Base-by-base conservation (phyloP, 1,139 yeast genomes). In the Saccharomyces hybrid region DNA sequence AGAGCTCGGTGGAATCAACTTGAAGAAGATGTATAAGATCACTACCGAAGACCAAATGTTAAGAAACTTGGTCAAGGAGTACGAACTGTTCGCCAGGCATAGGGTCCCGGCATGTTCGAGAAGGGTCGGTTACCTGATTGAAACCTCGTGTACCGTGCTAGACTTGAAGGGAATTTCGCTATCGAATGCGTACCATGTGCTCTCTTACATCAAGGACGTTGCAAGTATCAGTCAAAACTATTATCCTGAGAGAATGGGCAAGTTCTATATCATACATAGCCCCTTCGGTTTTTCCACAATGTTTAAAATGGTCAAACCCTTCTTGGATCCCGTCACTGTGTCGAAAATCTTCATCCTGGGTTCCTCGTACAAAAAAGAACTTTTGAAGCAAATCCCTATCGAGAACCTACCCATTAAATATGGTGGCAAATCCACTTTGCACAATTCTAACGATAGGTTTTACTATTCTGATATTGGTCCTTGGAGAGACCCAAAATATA, bases 201-300 rank as follows among this genome's bases (percentile, higher is more conserved):
- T 89, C 64, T 79, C 85, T 29, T 91, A 90, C 72, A 95, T 91
- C 55, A 82, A 84, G 68, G 96, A 89, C 71, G 96, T 98, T 28
- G 87, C 96, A 20, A 76, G 80, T 64, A 88, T 91, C 67, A 96
- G 97, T 57, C 98, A 91, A 75, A 88, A 91, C 76, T 90, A 87
- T 74, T 91, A 91, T 72, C 98, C 98, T 9, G 98, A 91, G 76
- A 85, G 97, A 73, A 90, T 90, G 96, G 97, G 97, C 64, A 89
- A 88, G 73, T 91, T 91, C 70, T 91, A 88, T 75, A 76, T 90
- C 67, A 88, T 91, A 74, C 91, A 91, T 70, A 95, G 97, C 2
- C 98, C 98, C 56, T 90, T 89, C 71, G 98, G 98, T 4, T 91
- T 90, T 73, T 83, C 96, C 41, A 85, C 96, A 49, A 96, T 95